A percentile compares a stretch with the other conserved stretches of the same genome.
Evolutionary conservation across 768 basidiomycete species (phyloP).

Genomic region (Naematelia encephala): DNA sequence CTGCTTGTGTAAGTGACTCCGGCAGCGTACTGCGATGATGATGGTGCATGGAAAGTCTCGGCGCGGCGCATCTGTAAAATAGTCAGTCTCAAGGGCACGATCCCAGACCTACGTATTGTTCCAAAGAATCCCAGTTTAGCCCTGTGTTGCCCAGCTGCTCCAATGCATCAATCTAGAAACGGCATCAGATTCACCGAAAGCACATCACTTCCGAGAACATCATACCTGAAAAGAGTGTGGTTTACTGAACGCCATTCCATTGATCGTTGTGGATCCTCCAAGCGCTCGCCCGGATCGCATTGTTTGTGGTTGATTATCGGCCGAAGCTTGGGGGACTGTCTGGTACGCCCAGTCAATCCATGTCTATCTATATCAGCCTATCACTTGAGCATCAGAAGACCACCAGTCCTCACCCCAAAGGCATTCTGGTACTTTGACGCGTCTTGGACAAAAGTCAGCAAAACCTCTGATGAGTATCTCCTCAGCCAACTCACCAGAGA

Average conservation of each 20-base stretch:
- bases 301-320: constrained; percentile 14
- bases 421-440: constrained; percentile 24
- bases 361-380: constrained; percentile 10
- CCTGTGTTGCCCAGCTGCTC: constrained; percentile 35
- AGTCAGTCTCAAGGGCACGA: background rate
- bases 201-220: background rate
- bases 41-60: constrained; percentile 35
- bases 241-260: constrained; percentile 47
- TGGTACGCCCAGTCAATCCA: constrained; percentile 40
- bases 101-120: constrained; percentile 26
- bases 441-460: constrained; percentile 13
- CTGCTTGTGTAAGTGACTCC: constrained; percentile 26
- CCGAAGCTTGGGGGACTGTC: constrained; percentile 27
- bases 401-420: constrained; percentile 19
- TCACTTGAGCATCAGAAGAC: background rate
- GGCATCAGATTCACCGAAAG: too few relatives aligned
- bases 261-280: constrained; percentile 48
- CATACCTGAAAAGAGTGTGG: constrained; percentile 32
- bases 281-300: constrained; percentile 37
- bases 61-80: constrained; percentile 30
- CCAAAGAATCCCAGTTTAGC: constrained; percentile 34
- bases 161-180: constrained; percentile 40
- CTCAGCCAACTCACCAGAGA: constrained; percentile 10
- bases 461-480: background rate
- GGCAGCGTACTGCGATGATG: constrained; percentile 12